Evolutionary conservation across 148 eudicot species (phyloP).

Genomic region (Polygonum aviculare): DNA sequence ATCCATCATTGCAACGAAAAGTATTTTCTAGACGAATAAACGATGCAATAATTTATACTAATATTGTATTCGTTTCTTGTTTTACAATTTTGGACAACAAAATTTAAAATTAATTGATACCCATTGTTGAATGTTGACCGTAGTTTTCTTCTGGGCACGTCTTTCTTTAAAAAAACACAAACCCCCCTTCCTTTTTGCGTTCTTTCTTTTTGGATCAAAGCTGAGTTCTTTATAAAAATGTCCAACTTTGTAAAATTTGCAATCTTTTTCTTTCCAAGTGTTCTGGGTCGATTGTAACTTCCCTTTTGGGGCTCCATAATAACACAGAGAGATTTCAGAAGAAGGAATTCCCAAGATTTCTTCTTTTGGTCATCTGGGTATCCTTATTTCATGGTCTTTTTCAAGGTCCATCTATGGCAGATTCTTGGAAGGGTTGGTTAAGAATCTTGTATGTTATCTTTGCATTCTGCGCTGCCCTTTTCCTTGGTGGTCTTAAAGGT

Average conservation of each 20-base stretch:
- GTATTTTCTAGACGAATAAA: neutral
- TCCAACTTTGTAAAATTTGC: too few relatives aligned
- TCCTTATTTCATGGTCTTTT: neutral
- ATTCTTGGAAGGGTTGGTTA: conserved; percentile 28
- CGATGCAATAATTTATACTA: neutral
- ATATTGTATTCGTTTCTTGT: neutral
- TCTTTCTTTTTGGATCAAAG: too few relatives aligned
- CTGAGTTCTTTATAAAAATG: too few relatives aligned
- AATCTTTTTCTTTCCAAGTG: neutral
- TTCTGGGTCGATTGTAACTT: neutral
- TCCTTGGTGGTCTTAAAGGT: conserved; percentile 82
- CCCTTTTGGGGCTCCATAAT: neutral
- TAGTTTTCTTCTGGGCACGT: too few relatives aligned
- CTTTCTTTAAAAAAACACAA: too few relatives aligned
- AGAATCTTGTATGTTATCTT: conserved; percentile 58
- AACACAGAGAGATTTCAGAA: neutral
- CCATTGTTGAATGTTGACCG: too few relatives aligned
- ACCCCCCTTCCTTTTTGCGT: too few relatives aligned
- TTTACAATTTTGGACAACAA: neutral
- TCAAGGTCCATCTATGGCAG: conserved; percentile 26
- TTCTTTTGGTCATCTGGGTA: conserved; percentile 4
- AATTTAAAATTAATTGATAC: neutral
- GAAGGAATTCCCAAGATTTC: neutral
- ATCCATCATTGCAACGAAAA: too few relatives aligned
- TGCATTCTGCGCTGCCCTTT: conserved; percentile 69